phyloP scores from a whole-genome alignment of 2,329 filamentous ascomycete species.

The Nigrograna mackinnonii region DNA sequence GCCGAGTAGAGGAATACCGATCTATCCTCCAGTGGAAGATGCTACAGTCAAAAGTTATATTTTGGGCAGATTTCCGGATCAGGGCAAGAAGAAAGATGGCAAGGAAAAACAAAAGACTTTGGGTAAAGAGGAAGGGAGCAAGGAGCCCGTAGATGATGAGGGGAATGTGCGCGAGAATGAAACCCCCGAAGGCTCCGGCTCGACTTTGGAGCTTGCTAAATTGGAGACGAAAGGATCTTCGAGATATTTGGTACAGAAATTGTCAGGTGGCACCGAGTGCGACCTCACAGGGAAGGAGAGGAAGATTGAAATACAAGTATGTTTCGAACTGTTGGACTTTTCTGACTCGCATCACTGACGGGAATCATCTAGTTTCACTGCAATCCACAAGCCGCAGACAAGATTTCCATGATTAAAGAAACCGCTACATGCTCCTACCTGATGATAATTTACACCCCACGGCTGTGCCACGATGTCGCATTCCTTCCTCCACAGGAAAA shows the following conservation, averaged over 20 bases:
- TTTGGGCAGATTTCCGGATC: slow-evolving; percentile 63
- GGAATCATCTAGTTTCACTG: slow-evolving; percentile 64
- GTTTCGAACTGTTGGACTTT: slow-evolving; percentile 4
- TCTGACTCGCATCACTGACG: neutral
- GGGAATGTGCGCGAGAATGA: slow-evolving; percentile 24
- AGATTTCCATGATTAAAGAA: slow-evolving; percentile 92
- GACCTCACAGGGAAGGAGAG: slow-evolving; percentile 82
- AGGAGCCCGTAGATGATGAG: slow-evolving; percentile 29
- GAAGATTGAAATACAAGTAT: slow-evolving; percentile 77
- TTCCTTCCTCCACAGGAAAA: slow-evolving; percentile 82
- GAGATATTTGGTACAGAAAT: slow-evolving; percentile 81
- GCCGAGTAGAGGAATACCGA: slow-evolving; percentile 66
- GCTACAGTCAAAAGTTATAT: slow-evolving; percentile 75
- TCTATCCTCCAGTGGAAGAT: slow-evolving; percentile 76
- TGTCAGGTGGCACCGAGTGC: slow-evolving; percentile 80
- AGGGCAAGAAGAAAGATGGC: slow-evolving; percentile 21
- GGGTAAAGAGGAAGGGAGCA: slow-evolving; percentile 31
- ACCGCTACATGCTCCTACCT: slow-evolving; percentile 88
- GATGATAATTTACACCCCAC: slow-evolving; percentile 89
- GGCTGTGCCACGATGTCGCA: slow-evolving; percentile 83
- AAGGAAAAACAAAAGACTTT: slow-evolving; percentile 30
- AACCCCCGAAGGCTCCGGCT: slow-evolving; percentile 21
- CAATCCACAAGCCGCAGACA: slow-evolving; percentile 73
- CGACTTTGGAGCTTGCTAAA: slow-evolving; percentile 55
- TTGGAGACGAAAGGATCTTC: slow-evolving; percentile 82